Base-by-base conservation (phyloP, 345 rosid genomes). In the Pseudoturritis turrita region DNA sequence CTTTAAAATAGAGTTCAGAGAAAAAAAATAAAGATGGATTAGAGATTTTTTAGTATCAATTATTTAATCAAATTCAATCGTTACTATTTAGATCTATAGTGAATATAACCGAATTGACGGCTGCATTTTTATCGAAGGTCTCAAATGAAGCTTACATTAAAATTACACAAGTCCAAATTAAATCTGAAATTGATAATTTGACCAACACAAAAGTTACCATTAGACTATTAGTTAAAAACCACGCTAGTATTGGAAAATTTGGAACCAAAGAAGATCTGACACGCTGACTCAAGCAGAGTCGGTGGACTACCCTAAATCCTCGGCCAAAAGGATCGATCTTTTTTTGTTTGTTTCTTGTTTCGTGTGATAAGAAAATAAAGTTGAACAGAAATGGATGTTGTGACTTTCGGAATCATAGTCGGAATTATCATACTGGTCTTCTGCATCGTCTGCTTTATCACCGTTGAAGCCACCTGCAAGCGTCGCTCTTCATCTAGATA, bases 401-500 rank as follows among this genome's bases (percentile, higher is more conserved):
- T 60, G 21, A 60, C 65, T 4, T 60, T 60, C 22, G 65, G 49
- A 60, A 25, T 40, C 35, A 59, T 60, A 14, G 47, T 60, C 49
- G 65, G 65, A 40, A 35, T 40, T 25, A 60, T 40, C 13, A 23
- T 60, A 23, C 33, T 40, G 14, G 14, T 40, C 65, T 23, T 40
- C 35, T 40, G 35, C 35, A 40, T 60, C 21, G 49, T 60, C 29
- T 59, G 47, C 14, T 59, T 22, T 25, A 39, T 39, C 19, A 60
- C 50, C 8, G 40, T 60, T 25, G 65, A 40, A 23, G 65, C 65
- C 65, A 40, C 65, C 23, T 60, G 65, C 49, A 23, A 22, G 35
- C 49, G 21, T 14, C 22, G 50, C 14, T 60, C 65, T 40, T 40
- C 50, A 9, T 40, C 65, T 60, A 9, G 22, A 60, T 59, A 59